Base-by-base conservation (phyloP, 129 eudicot genomes). In the Arctium lappa region DNA sequence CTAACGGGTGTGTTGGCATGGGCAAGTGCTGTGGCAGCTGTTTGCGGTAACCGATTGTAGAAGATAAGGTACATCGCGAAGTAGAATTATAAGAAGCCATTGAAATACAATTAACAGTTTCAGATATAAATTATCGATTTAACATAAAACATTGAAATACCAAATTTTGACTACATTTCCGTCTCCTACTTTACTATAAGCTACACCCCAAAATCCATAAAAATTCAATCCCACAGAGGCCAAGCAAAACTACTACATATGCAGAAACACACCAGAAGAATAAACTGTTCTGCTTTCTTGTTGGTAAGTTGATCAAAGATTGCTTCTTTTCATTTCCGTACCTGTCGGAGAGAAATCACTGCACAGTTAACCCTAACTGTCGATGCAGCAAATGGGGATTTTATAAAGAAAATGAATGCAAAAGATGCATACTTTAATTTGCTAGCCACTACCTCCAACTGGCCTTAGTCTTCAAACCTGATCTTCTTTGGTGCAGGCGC, bases 11-110 rank as follows among this genome's bases (percentile, higher is more conserved):
- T 87, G 80, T 81, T 92, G 76, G 88, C 94, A 38, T 94, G 91
- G 97, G 98, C 98, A 11, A 65, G 92, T 94, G 5, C n/a, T 94
- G 69, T 88, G 97, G 94, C 97, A 92, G 89, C 78, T 92, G 73
- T 82, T 94, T 46, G 80, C 89, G 2, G 88, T 89, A 29, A 22
- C 27, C 27, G 27, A 22, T 22, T 22, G 27, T 22, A 22, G 27
- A 22, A 22, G 27, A 22, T 22, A 22, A 22, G 27, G 27, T 22
- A 22, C 27, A 22, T 22, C 27, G 15, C n/a, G n/a, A 53, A 56
- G n/a, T 60, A 60, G 30, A 60, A 29, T 60, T 60, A 1, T 13
- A n/a, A 5, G 22, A 60, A 60, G 16, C 68, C 30, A 60, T 1
- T 60, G 68, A 60, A 15, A 60, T 60, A 60, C 8, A 60, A 60